Conservation (phyloP, 2,329 filamentous ascomycete genomes). For the Diplodia corticola region DNA sequence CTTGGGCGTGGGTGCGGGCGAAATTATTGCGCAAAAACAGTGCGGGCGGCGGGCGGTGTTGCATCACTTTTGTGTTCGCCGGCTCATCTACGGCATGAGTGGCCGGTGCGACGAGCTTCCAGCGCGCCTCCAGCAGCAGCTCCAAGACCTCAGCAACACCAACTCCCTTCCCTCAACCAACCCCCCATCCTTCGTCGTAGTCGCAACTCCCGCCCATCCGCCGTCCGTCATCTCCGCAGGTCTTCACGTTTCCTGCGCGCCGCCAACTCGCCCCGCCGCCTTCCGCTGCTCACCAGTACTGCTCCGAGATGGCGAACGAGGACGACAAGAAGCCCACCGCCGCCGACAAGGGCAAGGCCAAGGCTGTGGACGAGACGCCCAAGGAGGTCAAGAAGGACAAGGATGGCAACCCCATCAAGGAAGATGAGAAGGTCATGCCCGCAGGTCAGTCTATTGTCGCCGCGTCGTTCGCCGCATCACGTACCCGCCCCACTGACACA, state of each 20-base stretch:
- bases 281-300: slow-evolving; percentile 33
- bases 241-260: background rate
- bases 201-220: background rate
- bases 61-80: slow-evolving; percentile 14
- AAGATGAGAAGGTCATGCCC: slow-evolving; percentile 73
- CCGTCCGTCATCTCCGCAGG: background rate
- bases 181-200: slow-evolving; percentile 21
- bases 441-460: slow-evolving; percentile 51
- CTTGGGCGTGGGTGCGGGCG: background rate
- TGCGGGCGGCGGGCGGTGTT: slow-evolving; percentile 8
- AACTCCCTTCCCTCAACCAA: slow-evolving; percentile 16
- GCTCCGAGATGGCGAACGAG: slow-evolving; percentile 74
- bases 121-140: slow-evolving; percentile 23
- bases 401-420: slow-evolving; percentile 68
- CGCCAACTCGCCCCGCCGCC: slow-evolving; percentile 25
- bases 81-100: background rate
- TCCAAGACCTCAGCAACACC: slow-evolving; percentile 20
- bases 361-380: slow-evolving; percentile 68
- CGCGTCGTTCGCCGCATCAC: background rate
- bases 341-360: slow-evolving; percentile 94
- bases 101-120: slow-evolving; percentile 20
- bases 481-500: background rate
- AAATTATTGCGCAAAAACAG: background rate
- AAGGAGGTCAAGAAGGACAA: slow-evolving; percentile 63
- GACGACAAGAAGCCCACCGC: slow-evolving; percentile 80